A percentile compares a stretch with the other conserved stretches of the same genome.
These are phyloP conservation scores for Aspergillus pseudotamarii DNA, from an alignment of 2,329 filamentous ascomycete genomes.

Conservation along the genomic window DNA sequence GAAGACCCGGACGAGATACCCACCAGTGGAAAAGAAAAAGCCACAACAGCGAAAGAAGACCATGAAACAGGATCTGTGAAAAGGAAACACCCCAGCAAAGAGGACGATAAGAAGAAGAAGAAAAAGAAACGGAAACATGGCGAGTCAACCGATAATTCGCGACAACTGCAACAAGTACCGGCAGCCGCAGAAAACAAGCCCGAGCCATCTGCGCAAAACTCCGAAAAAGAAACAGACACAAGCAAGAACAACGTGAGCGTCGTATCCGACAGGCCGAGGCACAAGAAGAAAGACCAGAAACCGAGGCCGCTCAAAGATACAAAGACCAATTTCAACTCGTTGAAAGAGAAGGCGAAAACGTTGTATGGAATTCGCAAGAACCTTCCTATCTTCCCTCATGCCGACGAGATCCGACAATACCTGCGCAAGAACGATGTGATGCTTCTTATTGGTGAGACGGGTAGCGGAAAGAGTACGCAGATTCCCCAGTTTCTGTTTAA, in stretches of 20 bases:
- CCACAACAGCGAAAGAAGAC: not conserved
- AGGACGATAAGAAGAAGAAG: constrained; percentile 20
- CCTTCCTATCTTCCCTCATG: constrained; percentile 79
- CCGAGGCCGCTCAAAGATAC: constrained; percentile 23
- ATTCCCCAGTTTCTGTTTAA: constrained; percentile 84
- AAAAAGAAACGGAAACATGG: constrained; percentile 37
- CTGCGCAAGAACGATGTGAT: constrained; percentile 72
- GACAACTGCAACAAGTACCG: constrained; percentile 9
- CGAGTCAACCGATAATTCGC: constrained; percentile 17
- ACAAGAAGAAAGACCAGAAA: constrained; percentile 9
- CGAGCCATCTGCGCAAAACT: not conserved
- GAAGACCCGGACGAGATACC: constrained; percentile 35
- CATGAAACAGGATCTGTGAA: constrained; percentile 10
- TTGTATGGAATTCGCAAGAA: constrained; percentile 61
- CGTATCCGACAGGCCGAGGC: not conserved
- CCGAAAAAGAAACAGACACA: not conserved
- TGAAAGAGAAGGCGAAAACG: constrained; percentile 50
- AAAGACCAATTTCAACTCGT: constrained; percentile 30
- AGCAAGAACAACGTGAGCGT: constrained; percentile 3
- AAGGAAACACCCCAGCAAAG: constrained; percentile 13
- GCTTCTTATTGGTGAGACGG: constrained; percentile 88
- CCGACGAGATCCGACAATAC: constrained; percentile 67
- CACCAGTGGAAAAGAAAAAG: constrained; percentile 15
- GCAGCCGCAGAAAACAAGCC: constrained; percentile 12
- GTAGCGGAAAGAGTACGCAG: constrained; percentile 95